Evolutionary conservation across 2,329 filamentous ascomycete species (phyloP).

Genomic region (Dothidotthia symphoricarpi): DNA sequence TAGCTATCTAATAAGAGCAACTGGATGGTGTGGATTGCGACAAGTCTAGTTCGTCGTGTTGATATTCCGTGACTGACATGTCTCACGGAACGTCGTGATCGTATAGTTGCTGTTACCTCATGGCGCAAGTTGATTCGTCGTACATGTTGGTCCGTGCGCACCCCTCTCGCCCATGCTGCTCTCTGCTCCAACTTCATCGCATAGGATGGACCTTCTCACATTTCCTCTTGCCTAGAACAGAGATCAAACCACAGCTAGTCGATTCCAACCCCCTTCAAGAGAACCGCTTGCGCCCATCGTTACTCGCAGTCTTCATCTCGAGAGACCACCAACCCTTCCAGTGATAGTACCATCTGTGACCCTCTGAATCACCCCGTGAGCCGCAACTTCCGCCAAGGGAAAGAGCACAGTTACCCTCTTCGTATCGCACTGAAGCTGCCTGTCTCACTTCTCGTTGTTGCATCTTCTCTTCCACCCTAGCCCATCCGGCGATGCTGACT

Average conservation of each 20-base stretch:
- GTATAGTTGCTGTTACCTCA: constrained; percentile 20
- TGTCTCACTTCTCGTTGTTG: constrained; percentile 5
- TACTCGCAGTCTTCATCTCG: too few species aligned
- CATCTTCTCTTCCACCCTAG: constrained; percentile 16
- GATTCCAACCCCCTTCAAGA: too few species aligned
- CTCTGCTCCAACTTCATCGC: not conserved
- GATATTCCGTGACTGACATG: too few species aligned
- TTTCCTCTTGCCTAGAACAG: too few species aligned
- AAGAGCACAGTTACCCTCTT: not conserved
- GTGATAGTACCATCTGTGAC: constrained; percentile 6
- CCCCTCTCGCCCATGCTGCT: constrained; percentile 10
- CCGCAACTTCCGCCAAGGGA: not conserved
- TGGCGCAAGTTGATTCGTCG: constrained; percentile 13
- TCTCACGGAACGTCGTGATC: too few species aligned
- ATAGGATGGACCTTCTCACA: not conserved
- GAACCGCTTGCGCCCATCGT: too few species aligned
- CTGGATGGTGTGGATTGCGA: too few species aligned
- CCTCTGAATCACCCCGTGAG: constrained; percentile 1
- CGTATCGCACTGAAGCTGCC: not conserved
- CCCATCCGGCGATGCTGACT: constrained; percentile 20
- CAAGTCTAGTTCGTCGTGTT: too few species aligned
- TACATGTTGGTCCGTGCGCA: constrained; percentile 4
- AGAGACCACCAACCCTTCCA: constrained; percentile 9
- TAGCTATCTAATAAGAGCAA: too few species aligned
- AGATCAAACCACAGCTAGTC: too few species aligned